Evolutionary conservation across 1,284 basidiomycete species (phyloP).

Genomic region (Afroboletus lepidellus): DNA sequence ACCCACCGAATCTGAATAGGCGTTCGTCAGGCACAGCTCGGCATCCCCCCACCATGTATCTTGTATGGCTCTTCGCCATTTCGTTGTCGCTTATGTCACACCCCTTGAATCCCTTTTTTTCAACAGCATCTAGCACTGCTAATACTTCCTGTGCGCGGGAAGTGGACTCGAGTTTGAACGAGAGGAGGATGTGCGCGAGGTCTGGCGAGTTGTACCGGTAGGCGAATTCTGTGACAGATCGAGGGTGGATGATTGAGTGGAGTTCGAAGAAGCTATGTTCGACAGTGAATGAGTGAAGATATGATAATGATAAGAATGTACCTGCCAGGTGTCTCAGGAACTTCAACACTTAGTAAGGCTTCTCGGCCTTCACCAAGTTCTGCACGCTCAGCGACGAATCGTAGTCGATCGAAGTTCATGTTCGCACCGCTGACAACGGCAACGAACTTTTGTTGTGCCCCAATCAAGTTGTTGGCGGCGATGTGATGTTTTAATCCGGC

Average conservation of each 20-base stretch:
- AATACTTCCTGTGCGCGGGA: constrained; percentile 68
- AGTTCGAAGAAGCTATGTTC: constrained; percentile 80
- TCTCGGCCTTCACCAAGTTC: constrained; percentile 96
- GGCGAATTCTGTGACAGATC: constrained; percentile 95
- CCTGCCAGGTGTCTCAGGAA: constrained; percentile 92
- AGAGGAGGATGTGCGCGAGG: constrained; percentile 84
- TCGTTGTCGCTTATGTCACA: constrained; percentile 94
- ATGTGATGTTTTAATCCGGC: constrained; percentile 94
- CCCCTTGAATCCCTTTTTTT: constrained; percentile 73
- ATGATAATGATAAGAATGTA: constrained; percentile 33
- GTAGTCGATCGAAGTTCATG: constrained; percentile 96
- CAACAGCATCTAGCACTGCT: constrained; percentile 62
- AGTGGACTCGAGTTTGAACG: constrained; percentile 79
- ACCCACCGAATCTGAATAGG: constrained; percentile 89
- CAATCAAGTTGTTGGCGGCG: constrained; percentile 74
- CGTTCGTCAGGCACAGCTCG: constrained; percentile 80
- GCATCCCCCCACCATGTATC: constrained; percentile 93
- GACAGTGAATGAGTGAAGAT: constrained; percentile 6
- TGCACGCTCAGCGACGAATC: constrained; percentile 97
- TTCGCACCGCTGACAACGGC: constrained; percentile 95
- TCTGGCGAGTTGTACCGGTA: constrained; percentile 81
- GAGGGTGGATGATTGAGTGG: constrained; percentile 85
- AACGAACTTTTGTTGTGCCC: constrained; percentile 85
- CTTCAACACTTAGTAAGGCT: constrained; percentile 88
- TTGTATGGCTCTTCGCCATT: constrained; percentile 90